These are phyloP conservation scores for Tylopilus cervinicoccineus DNA, from an alignment of 768 basidiomycete species.

Conservation along the genomic window DNA sequence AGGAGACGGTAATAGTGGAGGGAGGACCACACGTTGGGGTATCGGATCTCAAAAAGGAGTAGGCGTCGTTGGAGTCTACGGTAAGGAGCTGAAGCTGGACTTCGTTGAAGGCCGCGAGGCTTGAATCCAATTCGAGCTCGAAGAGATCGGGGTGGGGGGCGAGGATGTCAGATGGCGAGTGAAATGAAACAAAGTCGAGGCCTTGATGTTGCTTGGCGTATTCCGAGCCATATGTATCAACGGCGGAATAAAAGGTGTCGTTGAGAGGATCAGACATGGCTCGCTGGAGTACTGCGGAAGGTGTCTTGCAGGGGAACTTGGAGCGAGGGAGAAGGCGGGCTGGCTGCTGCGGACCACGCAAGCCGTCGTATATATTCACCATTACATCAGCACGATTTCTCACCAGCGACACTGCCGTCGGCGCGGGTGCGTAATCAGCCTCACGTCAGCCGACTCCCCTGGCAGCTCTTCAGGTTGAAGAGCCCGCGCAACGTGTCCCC, in stretches of 20 bases:
- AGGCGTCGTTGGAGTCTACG: conserved; percentile 62
- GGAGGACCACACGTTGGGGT: conserved; percentile 66
- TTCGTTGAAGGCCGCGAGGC: conserved; percentile 64
- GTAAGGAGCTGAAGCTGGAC: conserved; percentile 58
- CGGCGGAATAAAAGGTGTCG: conserved; percentile 32
- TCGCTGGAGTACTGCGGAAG: conserved; percentile 25
- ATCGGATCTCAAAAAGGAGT: conserved; percentile 59
- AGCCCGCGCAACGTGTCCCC: not conserved
- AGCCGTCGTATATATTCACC: conserved; percentile 30
- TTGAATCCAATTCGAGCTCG: conserved; percentile 75
- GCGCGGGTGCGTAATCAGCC: conserved; percentile 8
- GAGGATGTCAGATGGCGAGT: conserved; percentile 63
- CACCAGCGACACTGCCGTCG: conserved; percentile 30
- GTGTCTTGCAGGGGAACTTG: conserved; percentile 10
- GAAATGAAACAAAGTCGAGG: conserved; percentile 68
- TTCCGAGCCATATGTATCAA: conserved; percentile 34
- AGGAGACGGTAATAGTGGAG: conserved; percentile 75
- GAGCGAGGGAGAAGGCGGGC: conserved; percentile 4
- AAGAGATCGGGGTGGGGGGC: conserved; percentile 80
- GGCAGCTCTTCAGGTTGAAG: conserved; percentile 24
- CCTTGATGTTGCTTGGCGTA: conserved; percentile 40
- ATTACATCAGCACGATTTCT: conserved; percentile 32
- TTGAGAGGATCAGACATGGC: conserved; percentile 31
- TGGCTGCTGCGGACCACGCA: conserved; percentile 34
- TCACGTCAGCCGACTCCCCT: conserved; percentile 17